Percentiles rank a stretch among this genome's conserved stretches.
phyloP scores from a whole-genome alignment of 371 early-diverging fungal species.

The Fennellomyces sp. region DNA sequence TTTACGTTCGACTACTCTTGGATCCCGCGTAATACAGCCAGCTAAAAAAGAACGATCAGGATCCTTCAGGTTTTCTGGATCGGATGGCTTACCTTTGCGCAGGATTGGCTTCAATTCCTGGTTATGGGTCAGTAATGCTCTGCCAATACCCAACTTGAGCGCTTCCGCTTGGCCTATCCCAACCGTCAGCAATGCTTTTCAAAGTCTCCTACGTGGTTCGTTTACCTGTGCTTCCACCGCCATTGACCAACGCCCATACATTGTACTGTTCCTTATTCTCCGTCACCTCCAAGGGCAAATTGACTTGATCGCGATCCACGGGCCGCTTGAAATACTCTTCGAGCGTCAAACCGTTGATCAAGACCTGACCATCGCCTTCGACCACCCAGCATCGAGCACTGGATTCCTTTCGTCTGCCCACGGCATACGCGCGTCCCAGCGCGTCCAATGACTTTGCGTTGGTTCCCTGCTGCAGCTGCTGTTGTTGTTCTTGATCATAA shows the following conservation, averaged over 20 bases:
- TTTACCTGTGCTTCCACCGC: conserved; percentile 85
- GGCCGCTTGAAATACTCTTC: conserved; percentile 76
- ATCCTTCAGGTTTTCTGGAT: background rate
- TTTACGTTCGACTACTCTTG: conserved; percentile 94
- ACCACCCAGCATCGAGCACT: conserved; percentile 81
- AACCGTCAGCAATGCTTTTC: background rate
- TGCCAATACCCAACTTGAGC: conserved; percentile 82
- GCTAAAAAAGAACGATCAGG: conserved; percentile 38
- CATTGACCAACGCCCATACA: conserved; percentile 84
- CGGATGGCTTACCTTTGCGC: conserved; percentile 69
- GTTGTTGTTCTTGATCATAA: conserved; percentile 26
- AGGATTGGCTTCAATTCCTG: conserved; percentile 61
- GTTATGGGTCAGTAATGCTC: conserved; percentile 78
- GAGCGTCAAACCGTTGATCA: conserved; percentile 85
- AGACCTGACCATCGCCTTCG: conserved; percentile 75
- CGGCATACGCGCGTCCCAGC: conserved; percentile 78
- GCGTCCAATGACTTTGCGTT: conserved; percentile 63
- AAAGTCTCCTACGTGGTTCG: background rate
- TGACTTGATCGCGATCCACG: conserved; percentile 68
- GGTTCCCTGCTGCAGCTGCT: conserved; percentile 1
- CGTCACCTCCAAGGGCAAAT: conserved; percentile 78
- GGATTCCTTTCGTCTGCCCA: conserved; percentile 88
- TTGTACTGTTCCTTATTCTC: conserved; percentile 77
- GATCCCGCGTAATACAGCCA: conserved; percentile 80
- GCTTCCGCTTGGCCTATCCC: conserved; percentile 86